Base-by-base conservation (phyloP, 2,329 filamentous ascomycete genomes). In the Balansia obtecta region DNA sequence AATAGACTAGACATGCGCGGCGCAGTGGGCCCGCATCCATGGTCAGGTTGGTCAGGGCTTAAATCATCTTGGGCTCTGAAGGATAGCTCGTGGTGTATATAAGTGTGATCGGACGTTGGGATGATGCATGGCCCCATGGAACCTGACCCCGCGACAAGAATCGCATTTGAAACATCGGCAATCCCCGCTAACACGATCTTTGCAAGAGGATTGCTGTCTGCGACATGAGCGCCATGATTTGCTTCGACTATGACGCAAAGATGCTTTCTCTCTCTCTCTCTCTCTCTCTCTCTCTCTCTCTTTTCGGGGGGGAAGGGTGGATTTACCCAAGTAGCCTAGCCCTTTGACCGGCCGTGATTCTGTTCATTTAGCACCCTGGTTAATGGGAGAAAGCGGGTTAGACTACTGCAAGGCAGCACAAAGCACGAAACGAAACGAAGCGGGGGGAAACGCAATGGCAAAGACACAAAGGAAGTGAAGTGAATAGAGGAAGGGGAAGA, bases 321-420 rank as follows among this genome's bases (percentile, higher is more conserved):
- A 4, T 41, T 20, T 32, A 43, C 27, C 20, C 38, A 18, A 44
- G 45, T 13, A 49, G 15, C 13, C 27, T 38, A n/a, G 20, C 49
- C 43, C 22, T 53, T 51, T 40, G 42, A 44, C 4, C 50, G 50
- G 18, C 37, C 41, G 40, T 50, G 40, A 45, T 27, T 46, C 48
- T 54, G 54, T 38, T 51, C 53, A 33, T 51, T 52, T 43, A 56
- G 46, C 38, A 53, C 46, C 45, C 52, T 53, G 37, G 41, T 46
- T 42, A 20, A 16, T 32, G 20, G 15, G 20, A 38, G 34, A 50
- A 27, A 13, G 15, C 10, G n/a, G 30, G 49, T 50, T 50, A 50
- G 49, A 46, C 27, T 33, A 16, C 38, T 40, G 20, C 16, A 22
- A 45, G 40, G 41, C 38, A 37, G 49, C 38, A 39, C 11, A 37